These are phyloP conservation scores for Fusarium ambrosium DNA, from an alignment of 2,329 filamentous ascomycete genomes.

Conservation along the genomic window DNA sequence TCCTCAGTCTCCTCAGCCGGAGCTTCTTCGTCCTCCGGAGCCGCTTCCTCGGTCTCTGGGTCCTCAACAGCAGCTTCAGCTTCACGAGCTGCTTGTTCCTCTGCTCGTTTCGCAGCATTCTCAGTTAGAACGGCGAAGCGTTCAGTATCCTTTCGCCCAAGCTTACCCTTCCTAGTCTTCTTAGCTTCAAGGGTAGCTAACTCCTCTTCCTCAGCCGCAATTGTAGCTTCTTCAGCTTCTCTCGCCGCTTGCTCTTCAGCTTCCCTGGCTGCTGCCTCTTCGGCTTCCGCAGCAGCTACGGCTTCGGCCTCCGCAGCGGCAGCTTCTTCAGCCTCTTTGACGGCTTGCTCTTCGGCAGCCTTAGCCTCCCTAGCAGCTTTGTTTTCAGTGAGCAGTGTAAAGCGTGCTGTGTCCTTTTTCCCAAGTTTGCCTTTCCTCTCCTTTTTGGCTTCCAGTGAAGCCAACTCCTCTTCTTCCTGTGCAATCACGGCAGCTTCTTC, in stretches of 20 bases:
- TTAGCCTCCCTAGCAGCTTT: conserved; percentile 43
- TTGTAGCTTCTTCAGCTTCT: conserved; percentile 35
- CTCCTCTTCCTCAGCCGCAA: conserved; percentile 53
- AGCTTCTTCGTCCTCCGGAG: conserved; percentile 16
- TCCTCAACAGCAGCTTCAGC: conserved; percentile 37
- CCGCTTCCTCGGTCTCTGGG: conserved; percentile 13
- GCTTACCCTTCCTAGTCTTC: conserved; percentile 53
- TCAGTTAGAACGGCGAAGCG: conserved; percentile 33
- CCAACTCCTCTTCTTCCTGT: conserved; percentile 40
- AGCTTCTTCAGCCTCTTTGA: conserved; percentile 46
- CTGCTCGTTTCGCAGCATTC: conserved; percentile 35
- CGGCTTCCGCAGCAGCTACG: conserved; percentile 37
- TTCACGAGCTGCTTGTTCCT: conserved; percentile 34
- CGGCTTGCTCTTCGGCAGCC: conserved; percentile 49
- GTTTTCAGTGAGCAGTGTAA: conserved; percentile 31
- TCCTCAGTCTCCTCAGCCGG: conserved; percentile 37
- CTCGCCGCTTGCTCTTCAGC: conserved; percentile 42
- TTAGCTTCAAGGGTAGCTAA: conserved; percentile 56
- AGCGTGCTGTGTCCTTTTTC: conserved; percentile 41
- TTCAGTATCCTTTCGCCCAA: conserved; percentile 44
- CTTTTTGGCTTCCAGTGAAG: conserved; percentile 37
- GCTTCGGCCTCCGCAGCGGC: conserved; percentile 48
- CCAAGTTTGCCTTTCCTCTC: conserved; percentile 41
- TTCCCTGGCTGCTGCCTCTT: conserved; percentile 25
- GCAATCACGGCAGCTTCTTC: conserved; percentile 26